Conservation (phyloP, 1,284 basidiomycete genomes). For the Hypsizygus ulmarius region DNA sequence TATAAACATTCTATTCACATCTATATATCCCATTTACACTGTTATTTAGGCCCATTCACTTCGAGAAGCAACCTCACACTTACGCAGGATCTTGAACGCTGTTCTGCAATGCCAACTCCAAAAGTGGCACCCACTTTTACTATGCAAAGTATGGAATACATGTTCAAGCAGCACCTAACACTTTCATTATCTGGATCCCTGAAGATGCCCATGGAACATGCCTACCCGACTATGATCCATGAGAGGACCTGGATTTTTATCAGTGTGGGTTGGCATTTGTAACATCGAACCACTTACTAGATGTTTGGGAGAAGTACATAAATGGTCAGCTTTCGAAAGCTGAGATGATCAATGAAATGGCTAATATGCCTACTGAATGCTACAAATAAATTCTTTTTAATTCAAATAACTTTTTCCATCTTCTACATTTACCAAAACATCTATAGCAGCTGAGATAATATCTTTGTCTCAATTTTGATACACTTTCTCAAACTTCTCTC, state of each 20-base stretch:
- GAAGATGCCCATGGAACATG: constrained; percentile 14
- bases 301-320: not conserved
- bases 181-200: constrained; percentile 12
- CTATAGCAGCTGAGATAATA: too few species aligned
- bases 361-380: too few species aligned
- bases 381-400: too few species aligned
- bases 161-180: constrained; percentile 11
- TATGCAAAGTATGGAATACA: constrained; percentile 15
- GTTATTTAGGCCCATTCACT: constrained; percentile 14
- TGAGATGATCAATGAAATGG: too few species aligned
- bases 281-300: not conserved
- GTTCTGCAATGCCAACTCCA: not conserved
- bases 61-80: constrained; percentile 17
- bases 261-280: constrained; percentile 7
- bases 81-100: constrained; percentile 14
- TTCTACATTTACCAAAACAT: too few species aligned
- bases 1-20: not conserved
- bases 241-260: not conserved
- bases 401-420: too few species aligned
- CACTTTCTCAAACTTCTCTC: too few species aligned
- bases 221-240: constrained; percentile 1
- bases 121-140: constrained; percentile 17
- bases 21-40: not conserved
- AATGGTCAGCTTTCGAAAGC: too few species aligned
- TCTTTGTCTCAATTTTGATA: too few species aligned